Base-by-base conservation (phyloP, 2,329 filamentous ascomycete species). In the Trichoderma gracile region DNA sequence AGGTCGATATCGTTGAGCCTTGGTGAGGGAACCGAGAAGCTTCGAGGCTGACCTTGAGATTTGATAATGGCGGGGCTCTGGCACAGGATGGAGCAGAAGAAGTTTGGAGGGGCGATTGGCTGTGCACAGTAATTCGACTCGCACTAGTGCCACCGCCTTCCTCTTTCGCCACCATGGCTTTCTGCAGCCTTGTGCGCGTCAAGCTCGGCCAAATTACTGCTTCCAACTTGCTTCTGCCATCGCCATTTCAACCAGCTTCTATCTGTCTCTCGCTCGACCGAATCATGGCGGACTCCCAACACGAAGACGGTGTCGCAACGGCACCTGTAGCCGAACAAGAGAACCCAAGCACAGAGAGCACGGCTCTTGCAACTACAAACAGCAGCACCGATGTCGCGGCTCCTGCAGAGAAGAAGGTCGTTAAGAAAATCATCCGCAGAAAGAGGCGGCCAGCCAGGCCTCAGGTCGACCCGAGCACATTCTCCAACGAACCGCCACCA, bases 371-470 rank as follows among this genome's bases (percentile, higher is more conserved):
- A 17, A 77, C 75, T 19, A 77, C 75, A 46, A 77, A 69, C 68
- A 79, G 74, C 53, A 77, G 69, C 68, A 79, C 74, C 53, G 81
- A 83, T 54, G 78, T 82, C 49, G 79, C 80, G 3, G 75, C 80
- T 49, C 78, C 81, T 38, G 75, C 79, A 21, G 79, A 79, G 58
- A 83, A 76, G 92, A 93, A 79, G 87, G 70, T 75, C 10, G 72
- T 91, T 66, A 97, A 96, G 78, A 96, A 94, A 81, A 92, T 98
- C 70, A 90, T 97, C 70, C 88, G 93, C 68, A 93, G 91, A 75
- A 97, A 97, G 82, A 89, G 90, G 73, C 86, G 93, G 45, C 95
- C 95, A 38, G 95, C 95, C 53, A 88, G 94, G 65, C 90, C 91
- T 0, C 95, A 99, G 79, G 89, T 97, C 72, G 95, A 99, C 73